Evolutionary conservation across 768 basidiomycete genomes (phyloP).

Genomic region (Gymnopilus dilepis): DNA sequence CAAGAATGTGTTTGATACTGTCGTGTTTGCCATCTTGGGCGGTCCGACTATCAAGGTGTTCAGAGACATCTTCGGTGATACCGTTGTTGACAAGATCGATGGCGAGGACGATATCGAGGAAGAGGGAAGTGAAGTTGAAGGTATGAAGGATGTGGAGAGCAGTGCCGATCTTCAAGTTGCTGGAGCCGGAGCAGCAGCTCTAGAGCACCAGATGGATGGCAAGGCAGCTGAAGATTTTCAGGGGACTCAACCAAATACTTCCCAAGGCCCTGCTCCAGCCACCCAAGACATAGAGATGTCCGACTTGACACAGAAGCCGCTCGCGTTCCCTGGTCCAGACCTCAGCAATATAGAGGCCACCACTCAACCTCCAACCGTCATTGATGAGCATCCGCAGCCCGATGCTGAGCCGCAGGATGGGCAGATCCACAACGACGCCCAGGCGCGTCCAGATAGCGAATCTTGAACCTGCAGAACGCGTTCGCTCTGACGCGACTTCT

Average conservation of each 20-base stretch:
- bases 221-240: not conserved
- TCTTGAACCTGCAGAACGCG: too few species aligned
- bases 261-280: not conserved
- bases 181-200: conserved; percentile 39
- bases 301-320: not conserved
- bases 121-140: conserved; percentile 12
- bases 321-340: not conserved
- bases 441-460: not conserved
- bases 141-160: conserved; percentile 14
- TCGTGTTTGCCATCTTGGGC: conserved; percentile 67
- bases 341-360: not conserved
- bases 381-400: not conserved
- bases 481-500: too few species aligned
- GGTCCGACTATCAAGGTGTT: conserved; percentile 36
- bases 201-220: conserved; percentile 21
- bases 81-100: conserved; percentile 17
- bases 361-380: not conserved
- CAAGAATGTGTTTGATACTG: conserved; percentile 57
- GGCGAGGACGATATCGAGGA: conserved; percentile 18
- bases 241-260: not conserved
- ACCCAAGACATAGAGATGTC: not conserved
- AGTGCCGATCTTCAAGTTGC: conserved; percentile 7
- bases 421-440: not conserved
- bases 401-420: not conserved
- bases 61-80: conserved; percentile 23